A percentile compares a stretch with the other conserved stretches of the same genome.
phyloP scores from a whole-genome alignment of 2,329 filamentous ascomycete genomes.

The Colletotrichum zoysiae region DNA sequence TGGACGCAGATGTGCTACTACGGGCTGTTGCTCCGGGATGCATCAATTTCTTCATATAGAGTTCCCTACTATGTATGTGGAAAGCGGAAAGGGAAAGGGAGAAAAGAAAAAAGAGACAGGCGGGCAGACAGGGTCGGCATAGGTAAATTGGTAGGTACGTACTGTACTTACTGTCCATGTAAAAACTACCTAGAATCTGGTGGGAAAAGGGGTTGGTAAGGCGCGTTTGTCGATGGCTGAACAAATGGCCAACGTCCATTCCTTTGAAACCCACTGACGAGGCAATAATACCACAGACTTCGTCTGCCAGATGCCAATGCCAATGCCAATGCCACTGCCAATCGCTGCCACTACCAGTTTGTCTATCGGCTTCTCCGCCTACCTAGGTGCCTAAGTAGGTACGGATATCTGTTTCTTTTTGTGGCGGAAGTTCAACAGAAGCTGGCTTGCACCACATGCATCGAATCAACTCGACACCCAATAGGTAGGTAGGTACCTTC shows the following conservation, averaged over 20 bases:
- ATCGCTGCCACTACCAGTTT: neutral
- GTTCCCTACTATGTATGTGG: neutral
- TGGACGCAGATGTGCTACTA: neutral
- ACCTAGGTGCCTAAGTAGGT: neutral
- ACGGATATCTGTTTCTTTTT: too few species aligned
- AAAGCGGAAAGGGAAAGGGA: neutral
- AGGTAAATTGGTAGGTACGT: neutral
- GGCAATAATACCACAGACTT: constrained; percentile 14
- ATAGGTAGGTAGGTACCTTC: too few species aligned
- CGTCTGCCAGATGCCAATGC: constrained; percentile 16
- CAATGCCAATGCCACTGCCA: neutral
- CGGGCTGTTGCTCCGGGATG: neutral
- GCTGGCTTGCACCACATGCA: too few species aligned
- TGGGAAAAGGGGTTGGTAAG: constrained; percentile 13
- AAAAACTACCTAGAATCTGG: neutral
- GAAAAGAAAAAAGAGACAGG: constrained; percentile 1
- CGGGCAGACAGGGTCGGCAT: constrained; percentile 22
- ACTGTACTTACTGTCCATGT: neutral
- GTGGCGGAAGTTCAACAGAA: too few species aligned
- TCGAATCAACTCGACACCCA: too few species aligned
- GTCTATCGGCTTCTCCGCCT: constrained; percentile 5
- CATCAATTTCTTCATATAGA: constrained; percentile 2
- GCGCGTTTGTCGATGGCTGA: constrained; percentile 9
- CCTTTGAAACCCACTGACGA: constrained; percentile 24
- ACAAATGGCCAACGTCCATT: constrained; percentile 11